Percentiles rank a stretch among this genome's conserved stretches.
Conservation (phyloP, 768 basidiomycete species). For the Fomitopsis serialis region DNA sequence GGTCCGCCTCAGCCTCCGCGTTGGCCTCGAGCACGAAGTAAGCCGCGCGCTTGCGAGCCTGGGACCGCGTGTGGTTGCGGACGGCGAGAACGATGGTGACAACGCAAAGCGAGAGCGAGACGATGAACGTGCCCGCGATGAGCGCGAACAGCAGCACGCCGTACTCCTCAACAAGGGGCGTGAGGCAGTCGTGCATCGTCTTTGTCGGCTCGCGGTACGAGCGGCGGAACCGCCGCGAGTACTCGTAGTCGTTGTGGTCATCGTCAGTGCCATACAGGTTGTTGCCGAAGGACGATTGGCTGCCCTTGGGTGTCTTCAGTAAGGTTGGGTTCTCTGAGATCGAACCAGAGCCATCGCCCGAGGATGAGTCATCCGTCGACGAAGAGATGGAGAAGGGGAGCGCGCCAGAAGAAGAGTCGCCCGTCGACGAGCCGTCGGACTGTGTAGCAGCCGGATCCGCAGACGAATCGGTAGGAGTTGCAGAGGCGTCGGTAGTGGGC, state of each 20-base stretch:
- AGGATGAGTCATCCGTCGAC: no score
- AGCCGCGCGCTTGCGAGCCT: conserved; percentile 3
- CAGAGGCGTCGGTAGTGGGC: no score
- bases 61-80: conserved; percentile 4
- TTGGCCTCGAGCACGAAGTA: conserved; percentile 11
- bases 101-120: conserved; percentile 4
- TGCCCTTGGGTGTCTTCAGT: background rate
- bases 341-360: no score
- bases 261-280: background rate
- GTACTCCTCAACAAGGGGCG: conserved; percentile 7
- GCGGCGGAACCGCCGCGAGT: background rate
- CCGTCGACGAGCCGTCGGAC: no score
- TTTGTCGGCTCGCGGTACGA: background rate
- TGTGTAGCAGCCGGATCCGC: no score
- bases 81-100: conserved; percentile 7
- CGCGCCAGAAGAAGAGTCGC: no score
- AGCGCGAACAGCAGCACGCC: conserved; percentile 15
- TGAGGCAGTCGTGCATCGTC: conserved; percentile 6
- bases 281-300: background rate
- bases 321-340: no score
- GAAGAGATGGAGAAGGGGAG: no score
- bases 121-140: conserved; percentile 5
- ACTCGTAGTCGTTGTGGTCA: background rate
- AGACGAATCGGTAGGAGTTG: no score
- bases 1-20: background rate